Conservation (phyloP, 352 stramenopile genomes). For the Aphanomyces stellatus region DNA sequence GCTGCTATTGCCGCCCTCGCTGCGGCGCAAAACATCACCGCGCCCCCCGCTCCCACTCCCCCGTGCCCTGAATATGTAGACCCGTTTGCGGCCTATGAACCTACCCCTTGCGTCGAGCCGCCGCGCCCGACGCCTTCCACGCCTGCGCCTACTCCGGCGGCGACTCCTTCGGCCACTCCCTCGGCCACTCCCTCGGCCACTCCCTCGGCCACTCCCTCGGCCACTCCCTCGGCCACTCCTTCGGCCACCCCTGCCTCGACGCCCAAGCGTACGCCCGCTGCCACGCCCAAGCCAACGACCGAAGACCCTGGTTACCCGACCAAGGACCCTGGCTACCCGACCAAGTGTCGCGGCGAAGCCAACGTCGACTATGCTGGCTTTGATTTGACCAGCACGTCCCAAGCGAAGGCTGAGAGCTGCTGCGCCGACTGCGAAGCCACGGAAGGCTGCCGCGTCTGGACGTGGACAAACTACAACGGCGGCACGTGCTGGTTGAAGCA, state of each 20-base stretch:
- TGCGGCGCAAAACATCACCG: not conserved
- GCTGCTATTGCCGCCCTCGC: not conserved
- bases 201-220: not conserved
- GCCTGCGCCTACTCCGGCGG: not conserved
- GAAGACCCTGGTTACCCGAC: not conserved
- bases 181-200: not conserved
- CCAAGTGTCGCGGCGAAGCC: too few species aligned
- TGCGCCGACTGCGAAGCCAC: too few species aligned
- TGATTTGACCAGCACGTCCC: too few species aligned
- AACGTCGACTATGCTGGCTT: too few species aligned
- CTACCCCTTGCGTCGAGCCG: not conserved
- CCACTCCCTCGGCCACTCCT: not conserved
- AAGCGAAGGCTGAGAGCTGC: too few species aligned
- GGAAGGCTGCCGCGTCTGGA: too few species aligned
- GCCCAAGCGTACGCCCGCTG: not conserved
- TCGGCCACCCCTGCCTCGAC: not conserved
- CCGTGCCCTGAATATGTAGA: not conserved
- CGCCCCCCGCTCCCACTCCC: not conserved
- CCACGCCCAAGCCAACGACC: not conserved
- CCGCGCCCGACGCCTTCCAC: not conserved
- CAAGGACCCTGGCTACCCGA: not conserved
- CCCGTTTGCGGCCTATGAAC: not conserved
- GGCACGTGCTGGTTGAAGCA: too few species aligned
- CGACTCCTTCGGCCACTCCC: not conserved
- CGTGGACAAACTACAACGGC: too few species aligned